phyloP scores from a whole-genome alignment of 192 early-diverging fungal genomes.

The Phycomyces blakesleeanus region DNA sequence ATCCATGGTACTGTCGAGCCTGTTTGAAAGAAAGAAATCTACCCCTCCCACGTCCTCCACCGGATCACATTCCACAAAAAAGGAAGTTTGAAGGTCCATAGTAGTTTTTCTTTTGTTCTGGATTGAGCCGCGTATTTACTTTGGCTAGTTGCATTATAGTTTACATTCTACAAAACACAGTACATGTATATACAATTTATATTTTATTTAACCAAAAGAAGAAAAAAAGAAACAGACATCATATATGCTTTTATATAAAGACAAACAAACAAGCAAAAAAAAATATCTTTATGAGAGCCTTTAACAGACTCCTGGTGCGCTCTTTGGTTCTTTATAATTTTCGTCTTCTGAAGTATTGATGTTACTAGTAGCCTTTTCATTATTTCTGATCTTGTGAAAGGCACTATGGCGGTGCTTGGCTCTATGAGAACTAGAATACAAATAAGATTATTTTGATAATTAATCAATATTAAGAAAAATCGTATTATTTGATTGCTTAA shows the following conservation, averaged over 20 bases:
- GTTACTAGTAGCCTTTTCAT: no score
- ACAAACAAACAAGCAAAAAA: neutral
- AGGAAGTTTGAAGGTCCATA: neutral
- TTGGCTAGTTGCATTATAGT: neutral
- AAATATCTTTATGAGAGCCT: no score
- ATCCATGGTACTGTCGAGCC: conserved; percentile 23
- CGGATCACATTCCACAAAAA: neutral
- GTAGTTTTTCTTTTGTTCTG: neutral
- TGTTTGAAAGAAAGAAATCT: neutral
- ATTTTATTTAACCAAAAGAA: neutral
- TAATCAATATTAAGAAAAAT: no score
- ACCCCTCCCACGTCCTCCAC: conserved; percentile 7
- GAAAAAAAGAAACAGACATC: neutral
- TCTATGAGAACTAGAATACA: no score
- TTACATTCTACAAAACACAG: neutral
- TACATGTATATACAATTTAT: neutral
- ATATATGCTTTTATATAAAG: neutral
- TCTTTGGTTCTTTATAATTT: no score
- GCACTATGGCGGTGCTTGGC: no score
- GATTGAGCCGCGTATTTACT: neutral
- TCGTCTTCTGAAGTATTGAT: no score
- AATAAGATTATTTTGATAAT: no score
- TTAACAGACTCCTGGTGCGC: no score
- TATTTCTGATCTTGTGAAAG: no score
- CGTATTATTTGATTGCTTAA: no score